Percentiles rank a stretch among this genome's conserved stretches.
Conservation (phyloP, 805 yeast genomes). For the Pichia californica region DNA sequence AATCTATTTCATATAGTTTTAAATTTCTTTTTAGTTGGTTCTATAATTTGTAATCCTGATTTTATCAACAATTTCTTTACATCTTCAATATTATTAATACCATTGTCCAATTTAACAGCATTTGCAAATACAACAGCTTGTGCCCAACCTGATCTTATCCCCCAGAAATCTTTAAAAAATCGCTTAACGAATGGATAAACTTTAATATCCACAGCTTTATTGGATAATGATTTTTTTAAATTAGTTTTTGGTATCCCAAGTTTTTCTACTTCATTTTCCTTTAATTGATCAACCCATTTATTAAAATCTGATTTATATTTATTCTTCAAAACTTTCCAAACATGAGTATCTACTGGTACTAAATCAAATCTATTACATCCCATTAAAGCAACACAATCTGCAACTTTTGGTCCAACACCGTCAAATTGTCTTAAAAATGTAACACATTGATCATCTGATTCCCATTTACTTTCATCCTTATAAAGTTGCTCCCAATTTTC, state of each 20-base stretch:
- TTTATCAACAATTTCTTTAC: slow-evolving; percentile 3
- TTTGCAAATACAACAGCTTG: slow-evolving; percentile 89
- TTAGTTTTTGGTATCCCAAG: background rate
- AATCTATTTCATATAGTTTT: background rate
- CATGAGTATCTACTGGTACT: slow-evolving; percentile 96
- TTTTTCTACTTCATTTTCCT: slow-evolving; percentile 35
- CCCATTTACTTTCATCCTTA: slow-evolving; percentile 29
- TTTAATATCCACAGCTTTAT: slow-evolving; percentile 37
- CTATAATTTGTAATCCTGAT: background rate
- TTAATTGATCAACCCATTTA: slow-evolving; percentile 70
- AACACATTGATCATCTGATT: slow-evolving; percentile 39
- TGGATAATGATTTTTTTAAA: slow-evolving; percentile 8
- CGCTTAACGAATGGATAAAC: slow-evolving; percentile 24
- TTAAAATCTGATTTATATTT: slow-evolving; percentile 55
- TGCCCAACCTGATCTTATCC: slow-evolving; percentile 96
- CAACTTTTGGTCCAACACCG: slow-evolving; percentile 98
- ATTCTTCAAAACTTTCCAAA: slow-evolving; percentile 78
- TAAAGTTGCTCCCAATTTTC: slow-evolving; percentile 32
- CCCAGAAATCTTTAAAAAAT: slow-evolving; percentile 64
- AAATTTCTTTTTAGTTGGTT: background rate
- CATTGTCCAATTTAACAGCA: slow-evolving; percentile 65
- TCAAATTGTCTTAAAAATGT: slow-evolving; percentile 54
- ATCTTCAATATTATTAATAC: slow-evolving; percentile 36
- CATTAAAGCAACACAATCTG: slow-evolving; percentile 94
- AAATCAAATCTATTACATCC: slow-evolving; percentile 77